These are phyloP conservation scores for Hyaloscypha finlandica DNA, from an alignment of 495 filamentous ascomycete genomes.

Conservation along the genomic window DNA sequence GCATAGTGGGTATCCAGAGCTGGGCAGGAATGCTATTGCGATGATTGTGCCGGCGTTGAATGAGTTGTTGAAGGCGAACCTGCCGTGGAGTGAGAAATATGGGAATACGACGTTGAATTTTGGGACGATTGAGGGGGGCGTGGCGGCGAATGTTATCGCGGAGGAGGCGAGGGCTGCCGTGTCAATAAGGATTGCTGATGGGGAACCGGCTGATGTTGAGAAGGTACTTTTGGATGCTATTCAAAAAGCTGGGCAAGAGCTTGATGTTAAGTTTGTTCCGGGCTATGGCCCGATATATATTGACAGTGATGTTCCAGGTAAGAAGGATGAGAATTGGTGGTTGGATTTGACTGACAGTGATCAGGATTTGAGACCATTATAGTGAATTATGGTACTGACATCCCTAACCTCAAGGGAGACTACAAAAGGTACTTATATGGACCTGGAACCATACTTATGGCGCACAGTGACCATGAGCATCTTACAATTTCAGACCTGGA, in stretches of 20 bases:
- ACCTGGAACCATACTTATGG: conserved; percentile 81
- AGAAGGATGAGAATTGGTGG: not conserved
- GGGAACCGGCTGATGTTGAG: conserved; percentile 58
- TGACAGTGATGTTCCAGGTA: conserved; percentile 75
- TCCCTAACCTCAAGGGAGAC: conserved; percentile 60
- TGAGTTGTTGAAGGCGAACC: conserved; percentile 59
- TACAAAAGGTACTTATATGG: conserved; percentile 85
- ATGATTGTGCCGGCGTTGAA: conserved; percentile 69
- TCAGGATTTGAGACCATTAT: conserved; percentile 72
- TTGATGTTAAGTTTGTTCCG: conserved; percentile 58
- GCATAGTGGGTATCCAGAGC: conserved; percentile 87
- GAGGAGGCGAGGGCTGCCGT: conserved; percentile 66
- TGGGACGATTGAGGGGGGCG: conserved; percentile 74
- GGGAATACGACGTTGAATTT: conserved; percentile 89
- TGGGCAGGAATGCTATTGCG: conserved; percentile 78
- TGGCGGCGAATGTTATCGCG: conserved; percentile 87
- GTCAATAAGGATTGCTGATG: conserved; percentile 73
- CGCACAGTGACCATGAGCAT: conserved; percentile 84
- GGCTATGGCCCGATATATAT: conserved; percentile 77
- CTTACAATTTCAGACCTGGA: conserved; percentile 68
- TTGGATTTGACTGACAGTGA: not conserved
- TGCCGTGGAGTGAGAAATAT: conserved; percentile 74
- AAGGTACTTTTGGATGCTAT: conserved; percentile 60
- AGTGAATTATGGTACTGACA: conserved; percentile 92
- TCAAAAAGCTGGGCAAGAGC: conserved; percentile 52